Evolutionary conservation across 129 eudicot species (phyloP), one percentile per base, ranked within the genome.

Genomic region (Kitagawia praeruptora): DNA sequence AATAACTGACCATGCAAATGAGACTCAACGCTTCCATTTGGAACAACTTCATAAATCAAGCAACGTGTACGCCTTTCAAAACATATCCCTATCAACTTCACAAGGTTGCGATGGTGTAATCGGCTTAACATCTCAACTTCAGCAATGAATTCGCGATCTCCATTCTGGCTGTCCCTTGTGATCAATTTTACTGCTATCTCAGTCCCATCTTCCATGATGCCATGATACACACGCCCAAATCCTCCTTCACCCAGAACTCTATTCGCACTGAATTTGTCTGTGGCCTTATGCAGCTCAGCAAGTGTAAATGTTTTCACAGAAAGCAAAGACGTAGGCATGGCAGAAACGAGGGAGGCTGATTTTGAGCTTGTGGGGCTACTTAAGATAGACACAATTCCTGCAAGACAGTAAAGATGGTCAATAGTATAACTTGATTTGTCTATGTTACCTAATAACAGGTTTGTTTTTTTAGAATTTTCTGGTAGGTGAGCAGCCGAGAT

Each of bases 221-320:
- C 99, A 75, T 87, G 96, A 87, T 92, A 96, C 54, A 96, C 99
- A 42, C 97, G 91, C 71, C 99, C 99, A 74, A 96, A 96, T 54
- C 99, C 99, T 81, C 99, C 99, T 90, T 92, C 99, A n/a, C 99
- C 99, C 83, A 96, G 78, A 28, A 96, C 85, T 83, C 85, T 90
- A 76, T 79, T 92, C 19, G 85, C 81, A 77, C 90, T 89, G 77
- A 96, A 96, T 70, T 87, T 87, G 39, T 90, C 98, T 10, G 99
- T 96, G 73, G 99, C 98, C 83, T 90, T 90, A 66, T 90, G 89
- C 71, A 96, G 96, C 86, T 96, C 97, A 3, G 70, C 78, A 46
- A 92, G 89, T 4, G 95, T 63, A 88, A 96, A 96, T 66, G 98
- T 90, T 83, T 92, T 96, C 25, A 96, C 97, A 58, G 99, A 96